These are phyloP conservation scores for Fraxinus nigra DNA, from an alignment of 305 asterid genomes.

Conservation along the genomic window DNA sequence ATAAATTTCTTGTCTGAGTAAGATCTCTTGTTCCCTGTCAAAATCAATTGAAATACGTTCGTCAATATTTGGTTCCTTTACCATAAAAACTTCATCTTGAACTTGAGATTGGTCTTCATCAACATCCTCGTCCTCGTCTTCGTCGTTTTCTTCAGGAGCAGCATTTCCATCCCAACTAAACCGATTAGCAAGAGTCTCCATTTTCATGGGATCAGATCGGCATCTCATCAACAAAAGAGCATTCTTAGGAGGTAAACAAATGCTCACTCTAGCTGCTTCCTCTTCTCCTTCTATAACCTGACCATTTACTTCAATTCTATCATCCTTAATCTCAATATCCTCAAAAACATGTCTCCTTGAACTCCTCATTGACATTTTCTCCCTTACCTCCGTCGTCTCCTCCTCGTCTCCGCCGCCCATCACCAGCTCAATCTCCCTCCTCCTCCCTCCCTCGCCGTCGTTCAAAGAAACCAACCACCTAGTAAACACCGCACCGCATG, in stretches of 20 bases:
- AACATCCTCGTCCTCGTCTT: conserved; percentile 13
- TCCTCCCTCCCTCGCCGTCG: conserved; percentile 59
- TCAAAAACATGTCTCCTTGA: conserved; percentile 88
- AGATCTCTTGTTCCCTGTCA: conserved; percentile 17
- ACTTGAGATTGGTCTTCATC: conserved; percentile 13
- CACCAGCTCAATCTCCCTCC: conserved; percentile 81
- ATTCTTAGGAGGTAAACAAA: conserved; percentile 53
- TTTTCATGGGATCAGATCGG: conserved; percentile 50
- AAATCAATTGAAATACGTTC: conserved; percentile 20
- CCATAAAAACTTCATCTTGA: conserved; percentile 10
- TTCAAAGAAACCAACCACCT: conserved; percentile 80
- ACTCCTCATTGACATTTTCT: conserved; percentile 36
- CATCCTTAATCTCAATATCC: conserved; percentile 68
- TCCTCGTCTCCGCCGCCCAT: conserved; percentile 69
- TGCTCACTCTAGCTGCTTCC: conserved; percentile 36
- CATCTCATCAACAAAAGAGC: conserved; percentile 54
- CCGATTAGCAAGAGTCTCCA: conserved; percentile 43
- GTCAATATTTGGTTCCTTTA: not conserved
- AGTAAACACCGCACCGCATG: conserved; percentile 71
- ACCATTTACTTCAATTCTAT: conserved; percentile 33
- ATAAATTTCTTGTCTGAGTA: conserved; percentile 3
- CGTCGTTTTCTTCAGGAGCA: conserved; percentile 3
- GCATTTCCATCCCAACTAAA: conserved; percentile 42
- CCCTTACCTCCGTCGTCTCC: conserved; percentile 25
- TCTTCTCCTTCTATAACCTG: conserved; percentile 19